Percentiles rank a stretch among this genome's conserved stretches.
Conservation (phyloP, 768 basidiomycete species). For the Saitozyma sp. region DNA sequence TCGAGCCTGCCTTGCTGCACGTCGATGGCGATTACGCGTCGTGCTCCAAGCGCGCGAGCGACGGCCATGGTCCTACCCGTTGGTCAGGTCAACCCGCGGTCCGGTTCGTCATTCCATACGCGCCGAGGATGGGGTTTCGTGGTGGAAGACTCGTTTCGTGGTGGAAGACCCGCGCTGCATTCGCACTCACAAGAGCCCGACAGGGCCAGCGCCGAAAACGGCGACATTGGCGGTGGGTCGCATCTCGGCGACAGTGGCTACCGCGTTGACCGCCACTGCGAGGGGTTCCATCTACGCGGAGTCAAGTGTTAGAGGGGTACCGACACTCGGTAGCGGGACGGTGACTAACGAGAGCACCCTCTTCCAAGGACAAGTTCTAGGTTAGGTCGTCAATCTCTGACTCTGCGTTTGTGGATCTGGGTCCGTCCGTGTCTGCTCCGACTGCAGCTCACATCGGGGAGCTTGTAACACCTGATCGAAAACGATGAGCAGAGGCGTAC, state of each 20-base stretch:
- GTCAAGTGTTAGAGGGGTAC: too few species aligned
- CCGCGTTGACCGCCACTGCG: constrained; percentile 83
- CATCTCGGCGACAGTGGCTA: constrained; percentile 70
- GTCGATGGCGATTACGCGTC: constrained; percentile 71
- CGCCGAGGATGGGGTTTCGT: background rate
- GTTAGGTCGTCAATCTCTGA: constrained; percentile 7
- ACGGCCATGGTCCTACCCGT: constrained; percentile 66
- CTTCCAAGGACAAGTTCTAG: constrained; percentile 74
- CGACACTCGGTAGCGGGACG: too few species aligned
- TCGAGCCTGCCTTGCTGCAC: constrained; percentile 64
- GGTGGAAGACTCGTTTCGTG: too few species aligned
- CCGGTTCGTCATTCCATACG: background rate
- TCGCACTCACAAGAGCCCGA: constrained; percentile 63
- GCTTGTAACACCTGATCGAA: constrained; percentile 20
- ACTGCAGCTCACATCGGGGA: constrained; percentile 17
- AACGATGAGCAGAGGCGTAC: background rate
- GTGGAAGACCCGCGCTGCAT: too few species aligned
- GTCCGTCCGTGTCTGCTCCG: background rate
- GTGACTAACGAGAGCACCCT: constrained; percentile 70
- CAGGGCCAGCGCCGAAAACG: constrained; percentile 82
- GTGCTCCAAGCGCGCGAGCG: constrained; percentile 84
- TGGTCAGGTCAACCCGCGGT: background rate
- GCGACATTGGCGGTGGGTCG: constrained; percentile 70
- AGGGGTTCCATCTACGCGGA: constrained; percentile 71
- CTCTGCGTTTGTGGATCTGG: too few species aligned